Evolutionary conservation across 2,329 filamentous ascomycete genomes (phyloP), one percentile per base, ranked within the genome.

Genomic region (Verticillium zaregamsianum): DNA sequence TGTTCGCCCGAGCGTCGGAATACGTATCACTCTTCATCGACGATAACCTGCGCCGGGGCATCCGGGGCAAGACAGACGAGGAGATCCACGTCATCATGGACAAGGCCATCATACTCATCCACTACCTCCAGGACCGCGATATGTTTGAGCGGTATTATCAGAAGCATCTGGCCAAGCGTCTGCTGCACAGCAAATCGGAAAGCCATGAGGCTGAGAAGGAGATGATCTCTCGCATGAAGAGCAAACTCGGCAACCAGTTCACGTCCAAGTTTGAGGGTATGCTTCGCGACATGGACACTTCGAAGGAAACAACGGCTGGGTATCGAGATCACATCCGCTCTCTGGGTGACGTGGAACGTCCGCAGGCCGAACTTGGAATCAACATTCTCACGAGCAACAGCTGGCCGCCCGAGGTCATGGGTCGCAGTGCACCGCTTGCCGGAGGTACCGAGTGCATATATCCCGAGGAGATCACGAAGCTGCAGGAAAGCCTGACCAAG

Each of bases 101-200:
- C 63, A 96, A 95, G 72, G 93, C 93, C 14, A 96, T 97, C 64
- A 87, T 90, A 0, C 80, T 99, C 7, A 84, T 99, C 59, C 88
- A 93, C 55, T 97, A 96, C 68, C 85, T 99, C 40, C 86, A 89
- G 61, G 94, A 98, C 70, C 95, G 94, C 76, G 95, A 99, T 72
- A 82, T 96, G 67, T 97, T 99, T 70, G 94, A 99, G 78, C 87
- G 91, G 5, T 99, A 99, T 75, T 98, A 99, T 80, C 97, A 98
- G 80, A 96, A 96, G 73, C 95, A 99, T 76, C 83, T 99, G 28
- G 94, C 92, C 55, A 90, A 92, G 63, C 88, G 95, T 59, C 79
- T 99, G 52, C 81, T 99, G 20, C 91, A 95, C 77, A 91, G 90
- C 72, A 96, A 95, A 69, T 94, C 92, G 0, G 89, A 96, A 67